Conservation (phyloP, 2,329 filamentous ascomycete species). For the Didymosphaeria variabile region DNA sequence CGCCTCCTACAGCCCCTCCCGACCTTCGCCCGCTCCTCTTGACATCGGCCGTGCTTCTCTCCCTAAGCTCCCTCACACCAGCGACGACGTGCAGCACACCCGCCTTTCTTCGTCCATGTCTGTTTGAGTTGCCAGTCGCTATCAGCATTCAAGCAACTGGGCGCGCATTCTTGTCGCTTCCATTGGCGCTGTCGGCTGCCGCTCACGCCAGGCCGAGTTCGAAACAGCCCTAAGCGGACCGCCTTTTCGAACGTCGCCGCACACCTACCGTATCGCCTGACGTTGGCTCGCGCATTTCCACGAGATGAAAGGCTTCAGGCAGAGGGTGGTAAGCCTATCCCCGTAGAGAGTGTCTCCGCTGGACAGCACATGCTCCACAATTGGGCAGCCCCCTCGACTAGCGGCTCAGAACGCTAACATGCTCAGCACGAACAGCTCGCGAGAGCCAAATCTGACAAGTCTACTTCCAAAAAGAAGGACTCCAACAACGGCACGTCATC, state of each 20-base stretch:
- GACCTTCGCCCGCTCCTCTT: conserved; percentile 11
- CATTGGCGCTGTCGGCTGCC: conserved; percentile 42
- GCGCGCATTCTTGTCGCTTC: conserved; percentile 30
- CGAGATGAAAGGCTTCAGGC: conserved; percentile 96
- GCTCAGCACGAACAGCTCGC: conserved; percentile 82
- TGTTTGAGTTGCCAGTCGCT: conserved; percentile 33
- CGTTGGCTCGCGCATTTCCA: conserved; percentile 47
- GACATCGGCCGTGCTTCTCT: conserved; percentile 10
- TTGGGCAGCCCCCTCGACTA: conserved; percentile 29
- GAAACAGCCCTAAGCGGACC: conserved; percentile 33
- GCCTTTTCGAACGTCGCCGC: conserved; percentile 32
- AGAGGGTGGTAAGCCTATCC: conserved; percentile 84
- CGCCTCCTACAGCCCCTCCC: neutral
- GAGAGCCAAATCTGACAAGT: conserved; percentile 87
- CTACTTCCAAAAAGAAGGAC: conserved; percentile 72
- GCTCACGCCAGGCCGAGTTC: conserved; percentile 32
- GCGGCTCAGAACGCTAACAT: conserved; percentile 57
- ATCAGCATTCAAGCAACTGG: conserved; percentile 23
- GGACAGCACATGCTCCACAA: conserved; percentile 29
- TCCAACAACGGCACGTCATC: conserved; percentile 75
- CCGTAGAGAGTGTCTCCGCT: conserved; percentile 31
- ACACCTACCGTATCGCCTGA: conserved; percentile 39
- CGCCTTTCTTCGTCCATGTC: conserved; percentile 17
- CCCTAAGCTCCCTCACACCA: conserved; percentile 7
- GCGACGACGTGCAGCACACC: conserved; percentile 2